Base-by-base conservation (phyloP, 176 grass and related monocot species). In the Chloris gayana region DNA sequence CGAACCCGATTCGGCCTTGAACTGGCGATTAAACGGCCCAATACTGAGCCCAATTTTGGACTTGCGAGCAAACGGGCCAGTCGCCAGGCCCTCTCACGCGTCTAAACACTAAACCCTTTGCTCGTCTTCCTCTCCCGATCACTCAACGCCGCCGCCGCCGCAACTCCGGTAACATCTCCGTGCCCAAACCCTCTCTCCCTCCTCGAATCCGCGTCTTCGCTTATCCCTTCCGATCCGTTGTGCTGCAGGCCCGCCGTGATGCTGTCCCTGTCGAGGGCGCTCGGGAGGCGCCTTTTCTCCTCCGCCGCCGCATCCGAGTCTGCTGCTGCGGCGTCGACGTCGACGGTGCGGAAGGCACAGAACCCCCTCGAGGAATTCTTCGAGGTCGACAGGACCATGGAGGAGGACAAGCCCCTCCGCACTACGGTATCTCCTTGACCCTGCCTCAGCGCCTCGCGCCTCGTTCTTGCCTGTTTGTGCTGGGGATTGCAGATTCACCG, bases 351-450 rank as follows among this genome's bases (percentile, higher is more conserved):
- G 82, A 89, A 82, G 75, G 82, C 90, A 44, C 84, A 87, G 53
- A 98, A 98, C 73, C 88, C 92, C 6, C 92, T 98, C 13, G 90
- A 98, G 86, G 92, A 98, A 68, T 92, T 98, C 59, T 98, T 98
- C 64, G 92, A 98, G 86, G 85, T 93, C 37, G 90, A 98, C 37
- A 70, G 96, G 77, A 95, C 45, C 65, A 82, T 86, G 29, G 86
- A 91, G 49, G 96, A 98, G 1, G 88, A 93, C 31, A 89, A 95
- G 69, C 82, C 88, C 58, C 81, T 5, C 3, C 35, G 5, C 35
- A 37, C 35, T 37, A 37, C 35, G 35, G 35, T 37, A 37, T 37
- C n/a, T 37, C 35, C 35, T 6, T 37, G 7, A 37, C 7, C 35
- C 7, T n/a, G n/a, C 35, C 35, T 37, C 35, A 5, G 35, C 35